Evolutionary conservation across 768 basidiomycete species (phyloP).

Genomic region (Boletus insuetus): DNA sequence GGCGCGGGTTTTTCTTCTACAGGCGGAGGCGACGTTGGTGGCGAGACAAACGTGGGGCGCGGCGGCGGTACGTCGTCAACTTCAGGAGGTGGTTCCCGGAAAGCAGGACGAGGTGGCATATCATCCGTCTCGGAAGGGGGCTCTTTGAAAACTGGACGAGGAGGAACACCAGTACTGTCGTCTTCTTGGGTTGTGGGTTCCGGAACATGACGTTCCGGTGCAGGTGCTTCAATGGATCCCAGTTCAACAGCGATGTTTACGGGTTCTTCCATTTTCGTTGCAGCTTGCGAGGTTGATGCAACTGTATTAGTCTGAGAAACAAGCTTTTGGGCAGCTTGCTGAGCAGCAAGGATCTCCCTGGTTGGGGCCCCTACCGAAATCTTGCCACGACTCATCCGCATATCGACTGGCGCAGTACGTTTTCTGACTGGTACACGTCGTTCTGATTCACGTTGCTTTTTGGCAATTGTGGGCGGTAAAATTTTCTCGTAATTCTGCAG

Average conservation of each 20-base stretch:
- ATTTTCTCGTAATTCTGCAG: conserved; percentile 70
- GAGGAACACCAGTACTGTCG: conserved; percentile 10
- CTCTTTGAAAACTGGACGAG: conserved; percentile 56
- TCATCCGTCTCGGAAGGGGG: conserved; percentile 47
- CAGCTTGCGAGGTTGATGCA: conserved; percentile 16
- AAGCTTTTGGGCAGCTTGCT: conserved; percentile 59
- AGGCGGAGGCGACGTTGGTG: conserved; percentile 24
- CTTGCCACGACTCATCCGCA: conserved; percentile 78
- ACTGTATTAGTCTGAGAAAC: conserved; percentile 28
- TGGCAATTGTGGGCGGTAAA: conserved; percentile 77
- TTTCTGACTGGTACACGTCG: conserved; percentile 81
- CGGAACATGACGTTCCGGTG: background rate
- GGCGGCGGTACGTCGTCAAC: conserved; percentile 35
- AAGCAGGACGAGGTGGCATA: conserved; percentile 41
- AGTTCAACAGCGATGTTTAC: conserved; percentile 14
- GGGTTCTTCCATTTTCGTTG: conserved; percentile 18
- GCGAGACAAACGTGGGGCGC: conserved; percentile 18
- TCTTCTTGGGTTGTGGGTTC: conserved; percentile 13
- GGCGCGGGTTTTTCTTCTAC: conserved; percentile 22
- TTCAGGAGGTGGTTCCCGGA: conserved; percentile 66
- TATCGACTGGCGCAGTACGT: conserved; percentile 83
- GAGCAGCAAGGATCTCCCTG: conserved; percentile 67
- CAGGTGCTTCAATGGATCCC: conserved; percentile 7
- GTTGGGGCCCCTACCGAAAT: conserved; percentile 71
- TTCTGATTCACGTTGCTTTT: conserved; percentile 85